phyloP scores from a whole-genome alignment of 306 rosid species.

The Pyrus bretschneideri region DNA sequence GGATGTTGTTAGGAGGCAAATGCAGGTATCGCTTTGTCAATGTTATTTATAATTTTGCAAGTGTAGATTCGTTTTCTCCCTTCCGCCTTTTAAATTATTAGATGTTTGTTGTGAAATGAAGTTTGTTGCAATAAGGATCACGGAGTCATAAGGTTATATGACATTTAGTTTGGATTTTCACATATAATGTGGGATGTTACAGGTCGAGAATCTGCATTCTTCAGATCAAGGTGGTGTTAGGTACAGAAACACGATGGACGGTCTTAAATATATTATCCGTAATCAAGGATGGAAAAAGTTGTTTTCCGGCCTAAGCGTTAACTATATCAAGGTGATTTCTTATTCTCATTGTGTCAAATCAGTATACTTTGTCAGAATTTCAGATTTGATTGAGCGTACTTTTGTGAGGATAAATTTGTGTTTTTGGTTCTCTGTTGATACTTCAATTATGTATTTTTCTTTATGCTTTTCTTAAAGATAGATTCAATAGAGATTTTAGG shows the following conservation, averaged over 20 bases:
- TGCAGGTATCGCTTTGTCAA: constrained; percentile 59
- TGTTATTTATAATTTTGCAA: not conserved
- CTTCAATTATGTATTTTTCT: too few species aligned
- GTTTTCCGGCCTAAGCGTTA: constrained; percentile 91
- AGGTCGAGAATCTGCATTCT: constrained; percentile 66
- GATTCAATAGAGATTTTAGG: too few species aligned
- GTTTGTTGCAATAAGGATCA: not conserved
- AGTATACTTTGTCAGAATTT: not conserved
- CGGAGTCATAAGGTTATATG: not conserved
- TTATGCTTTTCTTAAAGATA: too few species aligned
- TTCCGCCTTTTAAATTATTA: not conserved
- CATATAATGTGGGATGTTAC: constrained; percentile 19
- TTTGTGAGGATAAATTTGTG: not conserved
- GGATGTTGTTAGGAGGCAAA: constrained; percentile 95
- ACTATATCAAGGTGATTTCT: constrained; percentile 77
- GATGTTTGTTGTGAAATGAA: not conserved
- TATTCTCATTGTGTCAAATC: constrained; percentile 4
- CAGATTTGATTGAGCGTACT: not conserved
- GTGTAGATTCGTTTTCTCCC: not conserved
- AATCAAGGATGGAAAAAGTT: constrained; percentile 87
- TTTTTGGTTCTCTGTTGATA: not conserved
- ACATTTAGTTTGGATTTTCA: constrained; percentile 8
- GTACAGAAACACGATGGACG: constrained; percentile 59
- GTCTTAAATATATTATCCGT: constrained; percentile 50
- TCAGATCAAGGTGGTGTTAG: constrained; percentile 39